Conservation (phyloP, 129 eudicot species). For the Deinandra increscens region DNA sequence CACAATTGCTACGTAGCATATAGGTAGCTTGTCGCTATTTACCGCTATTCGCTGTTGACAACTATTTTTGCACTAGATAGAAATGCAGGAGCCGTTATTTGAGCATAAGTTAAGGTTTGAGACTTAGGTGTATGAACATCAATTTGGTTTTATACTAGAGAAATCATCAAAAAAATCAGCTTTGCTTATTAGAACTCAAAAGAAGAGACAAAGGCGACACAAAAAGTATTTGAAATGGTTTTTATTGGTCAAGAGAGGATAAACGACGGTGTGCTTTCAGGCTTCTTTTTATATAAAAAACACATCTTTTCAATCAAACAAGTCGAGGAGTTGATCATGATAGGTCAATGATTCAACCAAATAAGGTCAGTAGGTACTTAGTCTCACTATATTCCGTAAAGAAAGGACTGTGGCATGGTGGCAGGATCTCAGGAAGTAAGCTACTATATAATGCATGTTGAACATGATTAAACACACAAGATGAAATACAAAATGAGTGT, state of each 20-base stretch:
- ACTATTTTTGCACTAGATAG: slow-evolving; percentile 5
- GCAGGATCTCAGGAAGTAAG: not conserved
- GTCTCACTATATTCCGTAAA: not conserved
- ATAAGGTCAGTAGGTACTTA: not conserved
- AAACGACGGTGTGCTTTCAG: not conserved
- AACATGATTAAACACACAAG: not conserved
- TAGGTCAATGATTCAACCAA: not conserved
- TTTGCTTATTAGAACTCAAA: not conserved
- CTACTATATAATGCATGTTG: not conserved
- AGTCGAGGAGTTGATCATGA: not conserved
- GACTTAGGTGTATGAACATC: not conserved
- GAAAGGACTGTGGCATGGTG: not conserved
- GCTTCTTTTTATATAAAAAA: not conserved
- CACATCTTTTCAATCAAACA: not conserved
- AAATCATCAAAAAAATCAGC: not conserved
- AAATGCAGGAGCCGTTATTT: slow-evolving; percentile 7
- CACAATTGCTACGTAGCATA: too few species aligned
- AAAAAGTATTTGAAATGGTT: not conserved
- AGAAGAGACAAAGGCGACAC: not conserved
- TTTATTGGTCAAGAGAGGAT: not conserved
- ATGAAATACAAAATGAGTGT: not conserved
- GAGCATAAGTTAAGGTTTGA: not conserved
- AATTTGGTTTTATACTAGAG: slow-evolving; percentile 13
- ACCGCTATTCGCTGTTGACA: too few species aligned
- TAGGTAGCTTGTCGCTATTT: too few species aligned